phyloP scores from a whole-genome alignment of 2,329 filamentous ascomycete species.

The Hypoxylon sp. region DNA sequence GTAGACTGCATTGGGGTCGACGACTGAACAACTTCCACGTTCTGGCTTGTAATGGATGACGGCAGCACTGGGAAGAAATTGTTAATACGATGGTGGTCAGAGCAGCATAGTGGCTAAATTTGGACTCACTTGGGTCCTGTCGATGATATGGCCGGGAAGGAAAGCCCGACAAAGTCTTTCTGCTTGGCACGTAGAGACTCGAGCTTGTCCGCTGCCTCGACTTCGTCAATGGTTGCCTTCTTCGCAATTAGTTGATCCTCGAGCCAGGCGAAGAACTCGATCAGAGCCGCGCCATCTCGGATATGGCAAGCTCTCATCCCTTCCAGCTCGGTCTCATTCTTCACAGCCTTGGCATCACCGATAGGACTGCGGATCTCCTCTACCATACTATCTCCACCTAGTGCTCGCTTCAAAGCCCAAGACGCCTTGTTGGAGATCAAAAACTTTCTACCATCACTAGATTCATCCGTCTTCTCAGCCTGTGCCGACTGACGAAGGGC shows the following conservation, averaged over 20 bases:
- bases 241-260: slow-evolving; percentile 85
- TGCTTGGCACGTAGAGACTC: slow-evolving; percentile 75
- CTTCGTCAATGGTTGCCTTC: slow-evolving; percentile 81
- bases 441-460: slow-evolving; percentile 68
- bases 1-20: slow-evolving; percentile 88
- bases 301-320: slow-evolving; percentile 96
- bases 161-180: slow-evolving; percentile 84
- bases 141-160: slow-evolving; percentile 95
- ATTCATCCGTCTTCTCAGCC: slow-evolving; percentile 43
- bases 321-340: slow-evolving; percentile 87
- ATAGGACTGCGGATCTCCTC: slow-evolving; percentile 89
- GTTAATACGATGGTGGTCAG: too few relatives aligned
- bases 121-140: slow-evolving; percentile 77
- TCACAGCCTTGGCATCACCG: slow-evolving; percentile 90
- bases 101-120: too few relatives aligned
- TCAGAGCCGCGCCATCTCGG: slow-evolving; percentile 89
- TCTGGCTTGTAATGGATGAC: slow-evolving; percentile 97
- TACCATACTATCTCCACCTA: slow-evolving; percentile 85
- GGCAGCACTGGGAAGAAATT: slow-evolving; percentile 70
- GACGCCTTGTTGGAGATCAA: slow-evolving; percentile 88
- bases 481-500: slow-evolving; percentile 61
- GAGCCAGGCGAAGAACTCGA: slow-evolving; percentile 95
- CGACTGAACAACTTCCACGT: slow-evolving; percentile 78
- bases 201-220: slow-evolving; percentile 89
- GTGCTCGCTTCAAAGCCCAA: slow-evolving; percentile 87